Conservation (phyloP, 768 basidiomycete species). For the Leucosporidium scottii region DNA sequence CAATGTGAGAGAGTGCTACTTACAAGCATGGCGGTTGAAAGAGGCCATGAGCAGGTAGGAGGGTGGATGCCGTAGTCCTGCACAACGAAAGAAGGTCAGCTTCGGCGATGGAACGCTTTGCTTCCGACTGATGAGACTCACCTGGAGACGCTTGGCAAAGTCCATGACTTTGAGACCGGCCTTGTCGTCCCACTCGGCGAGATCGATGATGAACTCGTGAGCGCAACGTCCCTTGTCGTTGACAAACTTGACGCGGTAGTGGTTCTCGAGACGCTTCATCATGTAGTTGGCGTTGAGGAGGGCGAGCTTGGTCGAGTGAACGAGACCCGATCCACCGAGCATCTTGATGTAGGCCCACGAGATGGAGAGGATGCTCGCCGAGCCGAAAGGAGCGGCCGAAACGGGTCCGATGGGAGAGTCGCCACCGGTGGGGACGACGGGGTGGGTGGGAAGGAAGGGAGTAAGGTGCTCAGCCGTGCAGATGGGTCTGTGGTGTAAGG, state of each 20-base stretch:
- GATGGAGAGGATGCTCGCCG: slow-evolving; percentile 87
- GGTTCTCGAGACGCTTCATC: slow-evolving; percentile 71
- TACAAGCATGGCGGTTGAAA: slow-evolving; percentile 76
- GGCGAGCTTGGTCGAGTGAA: slow-evolving; percentile 75
- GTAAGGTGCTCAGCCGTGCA: slow-evolving; percentile 88
- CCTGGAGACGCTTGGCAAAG: slow-evolving; percentile 92
- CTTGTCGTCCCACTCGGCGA: slow-evolving; percentile 86
- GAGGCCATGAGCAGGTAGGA: slow-evolving; percentile 97
- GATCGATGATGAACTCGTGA: slow-evolving; percentile 89
- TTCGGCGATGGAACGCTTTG: too few species aligned
- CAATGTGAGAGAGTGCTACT: neutral
- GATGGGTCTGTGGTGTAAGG: slow-evolving; percentile 57
- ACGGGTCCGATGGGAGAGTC: slow-evolving; percentile 75
- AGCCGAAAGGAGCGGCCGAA: slow-evolving; percentile 86
- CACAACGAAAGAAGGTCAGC: neutral
- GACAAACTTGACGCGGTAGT: slow-evolving; percentile 81
- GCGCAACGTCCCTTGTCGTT: slow-evolving; percentile 88
- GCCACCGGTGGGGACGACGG: slow-evolving; percentile 60
- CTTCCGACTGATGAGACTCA: slow-evolving; percentile 40
- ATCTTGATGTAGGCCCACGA: slow-evolving; percentile 99
- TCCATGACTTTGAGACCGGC: slow-evolving; percentile 85
- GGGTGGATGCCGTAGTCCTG: slow-evolving; percentile 92
- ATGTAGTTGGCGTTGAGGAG: slow-evolving; percentile 97
- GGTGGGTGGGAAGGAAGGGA: slow-evolving; percentile 88
- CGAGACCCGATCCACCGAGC: slow-evolving; percentile 89